Conservation (phyloP, 768 basidiomycete genomes). For the Leccinum incarnatum region DNA sequence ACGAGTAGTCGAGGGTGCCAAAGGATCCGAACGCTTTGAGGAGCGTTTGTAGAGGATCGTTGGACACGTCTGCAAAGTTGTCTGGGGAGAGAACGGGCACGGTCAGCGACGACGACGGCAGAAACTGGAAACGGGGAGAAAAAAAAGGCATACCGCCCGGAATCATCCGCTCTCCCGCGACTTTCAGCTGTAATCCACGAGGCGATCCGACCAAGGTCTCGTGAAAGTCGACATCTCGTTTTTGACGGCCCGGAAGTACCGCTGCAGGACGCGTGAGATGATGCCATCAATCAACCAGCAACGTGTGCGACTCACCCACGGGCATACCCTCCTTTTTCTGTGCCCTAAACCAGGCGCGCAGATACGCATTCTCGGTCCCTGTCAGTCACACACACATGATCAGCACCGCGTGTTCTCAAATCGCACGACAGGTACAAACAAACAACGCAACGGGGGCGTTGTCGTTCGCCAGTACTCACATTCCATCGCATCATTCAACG, state of each 20-base stretch:
- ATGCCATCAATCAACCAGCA: background rate
- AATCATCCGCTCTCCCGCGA: constrained; percentile 71
- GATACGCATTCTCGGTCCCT: constrained; percentile 94
- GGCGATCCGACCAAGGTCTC: constrained; percentile 57
- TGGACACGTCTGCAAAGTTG: constrained; percentile 29
- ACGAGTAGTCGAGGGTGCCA: constrained; percentile 50
- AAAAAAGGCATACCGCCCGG: constrained; percentile 43
- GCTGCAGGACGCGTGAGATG: background rate
- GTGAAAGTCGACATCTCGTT: constrained; percentile 44
- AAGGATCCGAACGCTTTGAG: constrained; percentile 78
- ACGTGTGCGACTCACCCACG: constrained; percentile 39
- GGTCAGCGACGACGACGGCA: background rate
- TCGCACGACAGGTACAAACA: background rate
- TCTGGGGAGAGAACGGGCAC: constrained; percentile 7
- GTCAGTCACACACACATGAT: constrained; percentile 4
- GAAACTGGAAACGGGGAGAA: background rate
- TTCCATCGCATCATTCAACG: constrained; percentile 89
- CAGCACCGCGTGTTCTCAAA: background rate
- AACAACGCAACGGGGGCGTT: constrained; percentile 1
- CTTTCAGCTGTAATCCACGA: constrained; percentile 60
- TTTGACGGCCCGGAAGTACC: constrained; percentile 55
- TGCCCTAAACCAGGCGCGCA: constrained; percentile 74
- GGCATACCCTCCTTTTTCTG: constrained; percentile 53
- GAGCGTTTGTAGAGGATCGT: constrained; percentile 73
- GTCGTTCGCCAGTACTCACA: constrained; percentile 51